Evolutionary conservation across 345 rosid genomes (phyloP), one percentile per base, ranked within the genome.

Genomic region (Theobroma cacao): DNA sequence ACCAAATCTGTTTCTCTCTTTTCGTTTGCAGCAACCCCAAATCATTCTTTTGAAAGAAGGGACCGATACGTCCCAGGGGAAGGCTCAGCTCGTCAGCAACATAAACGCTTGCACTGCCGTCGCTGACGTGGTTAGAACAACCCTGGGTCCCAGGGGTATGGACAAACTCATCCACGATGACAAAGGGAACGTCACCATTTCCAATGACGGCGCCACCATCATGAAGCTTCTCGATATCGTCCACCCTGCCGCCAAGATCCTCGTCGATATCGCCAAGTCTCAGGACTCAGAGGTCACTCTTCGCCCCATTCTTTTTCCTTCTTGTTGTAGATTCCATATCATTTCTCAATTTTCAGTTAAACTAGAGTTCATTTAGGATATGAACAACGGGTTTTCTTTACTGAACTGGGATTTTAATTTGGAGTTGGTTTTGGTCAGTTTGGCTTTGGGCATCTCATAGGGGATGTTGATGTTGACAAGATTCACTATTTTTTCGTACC

Each of bases 191-290:
- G 98, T 97, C 77, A 97, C 99, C 82, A 93, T 97, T 71, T 97
- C 99, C 9, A 94, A 97, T 82, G 99, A 97, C 70, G 99, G 98
- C 4, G 99, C 99, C 43, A 94, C 99, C 34, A 97, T 97, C 64
- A 94, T 94, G 98, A 97, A 97, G 90, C 91, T 97, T 6, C 99
- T 97, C 24, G 97, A 97, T 60, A 89, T 97, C 59, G 87, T 94
- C 14, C 99, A 97, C 71, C 99, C 99, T 3, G 97, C 99, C 2
- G 97, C 98, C 48, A 97, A 97, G 94, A 97, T 97, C 89, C 98
- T 97, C 80, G 98, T 93, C 2, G 99, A 97, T 82, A 97, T 97
- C 78, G 99, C 99, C 82, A 94, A 93, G 86, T 97, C 99, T 6
- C 99, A 94, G 86, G 99, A 97, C 76, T 93, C 99, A 2, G 98